phyloP scores from a whole-genome alignment of 2,329 filamentous ascomycete species.

The Exserohilum turcica region DNA sequence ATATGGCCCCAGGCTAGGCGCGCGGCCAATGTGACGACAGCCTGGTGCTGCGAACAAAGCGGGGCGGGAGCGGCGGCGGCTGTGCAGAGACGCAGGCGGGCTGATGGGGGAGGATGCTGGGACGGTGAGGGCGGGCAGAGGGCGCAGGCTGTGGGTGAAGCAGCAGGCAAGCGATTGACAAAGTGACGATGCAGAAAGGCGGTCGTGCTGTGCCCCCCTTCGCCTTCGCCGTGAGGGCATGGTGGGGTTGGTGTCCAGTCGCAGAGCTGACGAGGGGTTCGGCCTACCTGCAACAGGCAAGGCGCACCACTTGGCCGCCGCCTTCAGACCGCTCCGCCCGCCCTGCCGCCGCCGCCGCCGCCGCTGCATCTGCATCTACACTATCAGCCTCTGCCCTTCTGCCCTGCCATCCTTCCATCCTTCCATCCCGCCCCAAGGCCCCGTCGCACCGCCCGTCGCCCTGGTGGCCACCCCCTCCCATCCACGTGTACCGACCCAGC shows the following conservation, averaged over 20 bases:
- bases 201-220: constrained; percentile 24
- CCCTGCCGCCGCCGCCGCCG: no score
- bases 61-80: constrained; percentile 28
- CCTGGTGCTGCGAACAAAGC: constrained; percentile 20
- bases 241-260: constrained; percentile 22
- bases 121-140: constrained; percentile 13
- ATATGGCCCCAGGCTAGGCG: constrained; percentile 36
- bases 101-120: constrained; percentile 15
- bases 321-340: constrained; percentile 25
- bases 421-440: constrained; percentile 2
- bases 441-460: constrained; percentile 1
- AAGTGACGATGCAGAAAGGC: constrained; percentile 22
- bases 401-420: constrained; percentile 13
- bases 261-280: constrained; percentile 17
- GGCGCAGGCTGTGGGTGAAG: constrained; percentile 24
- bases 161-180: constrained; percentile 23
- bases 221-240: constrained; percentile 19
- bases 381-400: no score
- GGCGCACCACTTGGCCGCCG: constrained; percentile 11
- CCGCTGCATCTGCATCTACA: no score
- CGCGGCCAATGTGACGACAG: constrained; percentile 33
- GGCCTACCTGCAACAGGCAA: constrained; percentile 10
- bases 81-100: not conserved
- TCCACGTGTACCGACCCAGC: no score
- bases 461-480: no score